Percentiles rank a stretch among this genome's conserved stretches.
phyloP scores from a whole-genome alignment of 345 rosid species.

The Dipteronia sinensis region DNA sequence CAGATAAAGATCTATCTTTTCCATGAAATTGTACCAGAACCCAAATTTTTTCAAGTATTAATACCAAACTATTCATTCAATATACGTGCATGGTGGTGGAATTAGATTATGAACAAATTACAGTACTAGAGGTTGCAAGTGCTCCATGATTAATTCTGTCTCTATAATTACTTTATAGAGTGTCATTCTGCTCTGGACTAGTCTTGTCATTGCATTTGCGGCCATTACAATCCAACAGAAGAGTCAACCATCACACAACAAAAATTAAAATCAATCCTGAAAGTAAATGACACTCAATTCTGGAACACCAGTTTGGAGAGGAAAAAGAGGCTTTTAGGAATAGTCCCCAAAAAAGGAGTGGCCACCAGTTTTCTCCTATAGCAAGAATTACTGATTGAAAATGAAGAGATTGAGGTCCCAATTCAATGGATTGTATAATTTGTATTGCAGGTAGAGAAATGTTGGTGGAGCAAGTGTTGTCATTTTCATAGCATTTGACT shows the following conservation, averaged over 20 bases:
- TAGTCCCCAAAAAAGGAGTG: constrained; percentile 29
- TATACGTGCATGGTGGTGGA: constrained; percentile 1
- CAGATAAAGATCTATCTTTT: too few species aligned
- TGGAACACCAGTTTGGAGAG: constrained; percentile 6
- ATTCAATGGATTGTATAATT: constrained; percentile 8
- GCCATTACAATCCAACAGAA: constrained; percentile 15
- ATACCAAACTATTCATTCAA: background rate
- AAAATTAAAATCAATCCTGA: constrained; percentile 8
- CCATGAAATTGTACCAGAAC: background rate
- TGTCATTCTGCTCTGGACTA: background rate
- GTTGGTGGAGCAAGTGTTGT: constrained; percentile 10
- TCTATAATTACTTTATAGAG: background rate
- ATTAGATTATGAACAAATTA: background rate
- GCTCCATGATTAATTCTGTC: background rate
- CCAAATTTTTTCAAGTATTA: background rate
- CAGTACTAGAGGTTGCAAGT: background rate
- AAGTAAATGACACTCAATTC: constrained; percentile 15
- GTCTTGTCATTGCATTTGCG: background rate
- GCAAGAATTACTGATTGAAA: constrained; percentile 10
- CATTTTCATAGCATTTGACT: constrained; percentile 16
- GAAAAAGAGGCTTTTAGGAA: constrained; percentile 15
- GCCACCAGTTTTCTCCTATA: constrained; percentile 14
- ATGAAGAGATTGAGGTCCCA: constrained; percentile 15
- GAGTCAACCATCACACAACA: constrained; percentile 26
- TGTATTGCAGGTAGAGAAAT: constrained; percentile 6